A percentile compares a stretch with the other conserved stretches of the same genome.
These are phyloP conservation scores for Mycosarcoma maydis DNA, from an alignment of 1,284 basidiomycete species.

Conservation along the genomic window DNA sequence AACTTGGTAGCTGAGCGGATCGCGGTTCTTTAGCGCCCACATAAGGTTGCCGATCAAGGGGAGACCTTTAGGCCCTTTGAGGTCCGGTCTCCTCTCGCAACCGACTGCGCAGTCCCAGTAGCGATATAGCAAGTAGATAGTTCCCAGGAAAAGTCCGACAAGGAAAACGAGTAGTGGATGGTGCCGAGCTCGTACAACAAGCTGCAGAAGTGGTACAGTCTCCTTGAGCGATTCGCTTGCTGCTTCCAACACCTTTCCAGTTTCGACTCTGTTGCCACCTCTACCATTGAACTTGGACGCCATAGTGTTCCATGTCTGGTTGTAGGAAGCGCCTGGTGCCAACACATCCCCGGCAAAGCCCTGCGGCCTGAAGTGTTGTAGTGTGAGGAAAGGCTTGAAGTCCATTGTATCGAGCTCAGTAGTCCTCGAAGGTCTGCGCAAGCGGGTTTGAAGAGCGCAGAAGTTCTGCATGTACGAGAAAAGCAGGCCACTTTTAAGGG, in stretches of 20 bases:
- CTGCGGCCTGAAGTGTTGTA: background rate
- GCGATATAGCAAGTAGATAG: background rate
- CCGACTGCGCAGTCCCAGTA: conserved; percentile 14
- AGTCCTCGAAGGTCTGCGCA: no score
- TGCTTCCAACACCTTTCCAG: background rate
- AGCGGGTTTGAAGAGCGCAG: no score
- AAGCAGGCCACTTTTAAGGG: no score
- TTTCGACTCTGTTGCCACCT: background rate
- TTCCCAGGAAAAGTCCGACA: background rate
- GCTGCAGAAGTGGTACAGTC: background rate
- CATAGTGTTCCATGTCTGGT: background rate
- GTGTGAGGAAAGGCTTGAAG: background rate
- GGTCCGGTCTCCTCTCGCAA: conserved; percentile 6
- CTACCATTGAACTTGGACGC: background rate
- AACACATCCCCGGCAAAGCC: background rate
- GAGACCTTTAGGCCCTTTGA: conserved; percentile 10
- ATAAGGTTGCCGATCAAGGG: conserved; percentile 9
- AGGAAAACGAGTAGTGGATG: conserved; percentile 1
- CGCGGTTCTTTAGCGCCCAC: conserved; percentile 17
- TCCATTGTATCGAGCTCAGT: background rate
- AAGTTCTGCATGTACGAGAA: no score
- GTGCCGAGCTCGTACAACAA: background rate
- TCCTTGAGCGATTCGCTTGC: background rate
- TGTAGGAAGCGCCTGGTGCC: background rate
- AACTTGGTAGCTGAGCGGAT: conserved; percentile 4